Conservation (phyloP, 768 basidiomycete genomes). For the Kwoniella heveanensis region DNA sequence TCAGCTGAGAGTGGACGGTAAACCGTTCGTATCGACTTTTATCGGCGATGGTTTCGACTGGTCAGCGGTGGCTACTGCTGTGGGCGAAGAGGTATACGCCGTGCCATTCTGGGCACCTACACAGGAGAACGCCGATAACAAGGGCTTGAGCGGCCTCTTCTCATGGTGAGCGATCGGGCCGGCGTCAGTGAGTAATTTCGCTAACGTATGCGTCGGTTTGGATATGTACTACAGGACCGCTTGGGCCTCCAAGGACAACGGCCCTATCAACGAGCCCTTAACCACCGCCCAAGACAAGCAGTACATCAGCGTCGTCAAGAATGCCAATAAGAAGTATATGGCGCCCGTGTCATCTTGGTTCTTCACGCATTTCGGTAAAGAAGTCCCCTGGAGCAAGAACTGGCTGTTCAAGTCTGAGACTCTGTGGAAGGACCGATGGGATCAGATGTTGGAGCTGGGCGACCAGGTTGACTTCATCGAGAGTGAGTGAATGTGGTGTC, state of each 20-base stretch:
- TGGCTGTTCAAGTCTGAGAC: constrained; percentile 53
- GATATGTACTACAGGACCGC: constrained; percentile 35
- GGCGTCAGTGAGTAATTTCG: too few species aligned
- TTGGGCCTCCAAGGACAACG: constrained; percentile 53
- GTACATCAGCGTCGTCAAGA: constrained; percentile 28
- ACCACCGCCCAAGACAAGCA: constrained; percentile 25
- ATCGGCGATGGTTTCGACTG: constrained; percentile 55
- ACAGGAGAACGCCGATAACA: constrained; percentile 30
- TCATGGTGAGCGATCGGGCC: constrained; percentile 52
- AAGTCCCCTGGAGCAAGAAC: constrained; percentile 54
- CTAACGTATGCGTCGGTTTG: too few species aligned
- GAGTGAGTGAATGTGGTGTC: constrained; percentile 19
- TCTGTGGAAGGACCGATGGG: constrained; percentile 53
- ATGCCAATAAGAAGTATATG: constrained; percentile 38
- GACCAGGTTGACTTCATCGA: constrained; percentile 47
- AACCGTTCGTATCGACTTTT: constrained; percentile 54
- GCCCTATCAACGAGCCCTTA: constrained; percentile 41
- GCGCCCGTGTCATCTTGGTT: constrained; percentile 48
- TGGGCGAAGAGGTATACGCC: constrained; percentile 44
- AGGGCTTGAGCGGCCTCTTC: constrained; percentile 47
- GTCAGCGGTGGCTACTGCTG: constrained; percentile 24
- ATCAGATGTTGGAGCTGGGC: constrained; percentile 45
- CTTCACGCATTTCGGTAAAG: constrained; percentile 52
- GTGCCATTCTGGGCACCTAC: constrained; percentile 53
- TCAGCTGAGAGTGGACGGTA: constrained; percentile 47